A percentile compares a stretch with the other conserved stretches of the same genome.
phyloP scores from a whole-genome alignment of 106 monocot genomes.

The Chionographis japonica region DNA sequence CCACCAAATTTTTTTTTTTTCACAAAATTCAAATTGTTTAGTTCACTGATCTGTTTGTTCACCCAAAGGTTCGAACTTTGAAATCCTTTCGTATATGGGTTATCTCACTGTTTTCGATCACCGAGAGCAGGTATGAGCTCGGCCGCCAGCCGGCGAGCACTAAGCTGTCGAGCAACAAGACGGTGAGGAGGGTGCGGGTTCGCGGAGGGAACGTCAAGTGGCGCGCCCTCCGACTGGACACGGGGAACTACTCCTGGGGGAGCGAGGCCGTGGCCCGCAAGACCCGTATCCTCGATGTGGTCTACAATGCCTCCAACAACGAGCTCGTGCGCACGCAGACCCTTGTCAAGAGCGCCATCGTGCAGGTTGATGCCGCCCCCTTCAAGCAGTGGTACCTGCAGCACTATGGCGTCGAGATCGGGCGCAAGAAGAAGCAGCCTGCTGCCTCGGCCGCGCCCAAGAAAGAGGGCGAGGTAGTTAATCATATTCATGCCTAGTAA shows the following conservation, averaged over 20 bases:
- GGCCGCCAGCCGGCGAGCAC: conserved; percentile 69
- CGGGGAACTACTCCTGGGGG: conserved; percentile 81
- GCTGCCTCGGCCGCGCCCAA: no score
- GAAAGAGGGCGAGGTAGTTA: no score
- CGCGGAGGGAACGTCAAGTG: conserved; percentile 72
- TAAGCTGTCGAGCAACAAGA: conserved; percentile 78
- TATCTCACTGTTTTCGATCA: not conserved
- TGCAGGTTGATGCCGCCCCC: conserved; percentile 74
- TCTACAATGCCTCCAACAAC: conserved; percentile 77
- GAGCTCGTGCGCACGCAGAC: conserved; percentile 76
- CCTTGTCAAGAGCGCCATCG: conserved; percentile 70
- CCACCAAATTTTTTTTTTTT: not conserved
- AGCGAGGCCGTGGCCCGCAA: conserved; percentile 70
- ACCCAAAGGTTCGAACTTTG: no score
- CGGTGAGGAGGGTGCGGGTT: conserved; percentile 58
- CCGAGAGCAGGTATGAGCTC: conserved; percentile 44
- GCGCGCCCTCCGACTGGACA: conserved; percentile 69
- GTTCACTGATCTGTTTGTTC: not conserved
- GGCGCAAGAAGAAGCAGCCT: conserved; percentile 54
- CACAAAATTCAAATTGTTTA: not conserved
- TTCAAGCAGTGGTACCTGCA: conserved; percentile 82
- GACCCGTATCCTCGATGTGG: conserved; percentile 67
- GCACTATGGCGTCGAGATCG: conserved; percentile 72
- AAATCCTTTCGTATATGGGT: no score
- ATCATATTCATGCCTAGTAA: no score